Conservation (phyloP, 768 basidiomycete genomes). For the Serendipita sp. region DNA sequence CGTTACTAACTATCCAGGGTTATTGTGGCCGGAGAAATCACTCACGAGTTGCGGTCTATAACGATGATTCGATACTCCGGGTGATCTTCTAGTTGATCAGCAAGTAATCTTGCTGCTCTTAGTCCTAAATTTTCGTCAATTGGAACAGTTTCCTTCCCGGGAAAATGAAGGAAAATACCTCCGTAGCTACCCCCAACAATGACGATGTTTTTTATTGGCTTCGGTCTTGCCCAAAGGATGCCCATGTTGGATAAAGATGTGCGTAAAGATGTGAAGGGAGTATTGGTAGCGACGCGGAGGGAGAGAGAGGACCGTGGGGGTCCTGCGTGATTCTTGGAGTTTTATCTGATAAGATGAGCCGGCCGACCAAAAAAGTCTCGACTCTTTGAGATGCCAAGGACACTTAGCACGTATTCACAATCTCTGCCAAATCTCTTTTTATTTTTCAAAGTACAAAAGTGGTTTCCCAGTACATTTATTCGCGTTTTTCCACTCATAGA, state of each 20-base stretch:
- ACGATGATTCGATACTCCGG: constrained; percentile 1
- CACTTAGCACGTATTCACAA: too few species aligned
- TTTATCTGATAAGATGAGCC: constrained; percentile 1
- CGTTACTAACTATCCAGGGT: too few species aligned
- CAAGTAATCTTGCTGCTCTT: not conserved
- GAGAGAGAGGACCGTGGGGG: too few species aligned
- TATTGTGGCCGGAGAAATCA: not conserved
- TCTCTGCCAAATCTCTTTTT: too few species aligned
- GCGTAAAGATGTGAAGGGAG: too few species aligned
- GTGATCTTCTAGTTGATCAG: not conserved
- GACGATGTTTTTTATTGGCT: not conserved
- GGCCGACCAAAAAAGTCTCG: not conserved
- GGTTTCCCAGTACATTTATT: not conserved
- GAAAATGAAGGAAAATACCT: not conserved
- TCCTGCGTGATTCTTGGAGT: too few species aligned
- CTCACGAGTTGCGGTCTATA: constrained; percentile 2
- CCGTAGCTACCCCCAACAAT: not conserved
- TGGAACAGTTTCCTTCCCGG: not conserved
- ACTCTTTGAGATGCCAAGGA: not conserved
- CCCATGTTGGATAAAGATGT: not conserved
- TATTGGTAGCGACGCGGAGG: too few species aligned
- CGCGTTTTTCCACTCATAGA: not conserved
- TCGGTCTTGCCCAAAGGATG: not conserved
- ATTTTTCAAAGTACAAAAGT: too few species aligned
- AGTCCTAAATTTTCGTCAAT: not conserved